Evolutionary conservation across 78 protist species (phyloP).

Genomic region (Emiliania huxleyi): DNA sequence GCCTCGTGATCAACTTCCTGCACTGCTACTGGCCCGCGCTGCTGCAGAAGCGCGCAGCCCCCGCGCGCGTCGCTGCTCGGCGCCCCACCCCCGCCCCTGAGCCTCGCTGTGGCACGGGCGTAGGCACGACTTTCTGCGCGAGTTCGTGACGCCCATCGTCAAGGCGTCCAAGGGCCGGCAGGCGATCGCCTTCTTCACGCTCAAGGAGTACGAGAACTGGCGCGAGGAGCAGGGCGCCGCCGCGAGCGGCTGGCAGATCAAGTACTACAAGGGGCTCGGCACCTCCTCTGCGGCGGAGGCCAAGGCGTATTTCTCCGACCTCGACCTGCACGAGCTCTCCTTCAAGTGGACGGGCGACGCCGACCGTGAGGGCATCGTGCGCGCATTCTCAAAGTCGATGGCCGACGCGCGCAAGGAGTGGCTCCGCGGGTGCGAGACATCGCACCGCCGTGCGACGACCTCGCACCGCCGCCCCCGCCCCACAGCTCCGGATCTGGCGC

Average conservation of each 20-base stretch:
- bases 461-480: no score
- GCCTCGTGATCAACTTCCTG: slow-evolving; percentile 95
- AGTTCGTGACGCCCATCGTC: slow-evolving; percentile 98
- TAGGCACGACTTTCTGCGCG: slow-evolving; percentile 83
- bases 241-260: slow-evolving; percentile 69
- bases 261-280: slow-evolving; percentile 99
- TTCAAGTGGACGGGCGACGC: slow-evolving; percentile 59
- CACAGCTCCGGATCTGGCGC: neutral
- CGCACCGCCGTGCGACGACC: neutral
- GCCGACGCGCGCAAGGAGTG: slow-evolving; percentile 93
- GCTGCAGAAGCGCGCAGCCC: slow-evolving; percentile 53
- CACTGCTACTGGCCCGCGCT: slow-evolving; percentile 97
- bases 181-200: slow-evolving; percentile 84
- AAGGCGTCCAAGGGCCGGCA: slow-evolving; percentile 74
- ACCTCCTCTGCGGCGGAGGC: slow-evolving; percentile 90
- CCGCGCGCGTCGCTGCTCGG: no score
- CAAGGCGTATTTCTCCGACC: slow-evolving; percentile 86
- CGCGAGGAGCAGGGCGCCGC: neutral
- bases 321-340: slow-evolving; percentile 71
- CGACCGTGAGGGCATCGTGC: slow-evolving; percentile 62
- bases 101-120: no score
- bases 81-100: no score
- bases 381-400: slow-evolving; percentile 64
- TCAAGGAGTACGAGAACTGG: slow-evolving; percentile 89
- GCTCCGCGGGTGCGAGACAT: slow-evolving; percentile 74